phyloP scores from a whole-genome alignment of 345 rosid genomes.

The Eucalyptus tenuipes region DNA sequence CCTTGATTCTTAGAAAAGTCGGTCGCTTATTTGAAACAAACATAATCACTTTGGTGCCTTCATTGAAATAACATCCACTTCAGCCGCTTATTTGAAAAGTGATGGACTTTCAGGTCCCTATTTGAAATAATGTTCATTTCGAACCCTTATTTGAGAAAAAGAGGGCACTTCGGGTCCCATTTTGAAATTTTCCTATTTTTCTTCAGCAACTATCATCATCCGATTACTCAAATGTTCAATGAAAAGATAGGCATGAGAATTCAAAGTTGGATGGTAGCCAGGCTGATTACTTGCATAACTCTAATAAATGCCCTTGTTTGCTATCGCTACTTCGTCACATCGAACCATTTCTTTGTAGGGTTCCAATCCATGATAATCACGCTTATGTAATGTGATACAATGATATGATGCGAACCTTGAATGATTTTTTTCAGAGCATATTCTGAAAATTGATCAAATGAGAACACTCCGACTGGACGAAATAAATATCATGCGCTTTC shows the following conservation, averaged over 20 bases:
- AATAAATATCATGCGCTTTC: not conserved
- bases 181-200: too few relatives aligned
- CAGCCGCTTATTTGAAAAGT: too few relatives aligned
- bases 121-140: too few relatives aligned
- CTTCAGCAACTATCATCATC: not conserved
- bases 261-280: not conserved
- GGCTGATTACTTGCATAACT: not conserved
- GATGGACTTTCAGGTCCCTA: too few relatives aligned
- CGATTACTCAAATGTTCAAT: not conserved
- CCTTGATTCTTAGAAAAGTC: too few relatives aligned
- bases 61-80: too few relatives aligned
- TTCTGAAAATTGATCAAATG: not conserved
- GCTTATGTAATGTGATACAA: not conserved
- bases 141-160: too few relatives aligned
- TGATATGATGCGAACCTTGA: not conserved
- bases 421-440: not conserved
- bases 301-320: not conserved
- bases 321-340: not conserved
- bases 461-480: not conserved
- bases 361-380: too few relatives aligned
- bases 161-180: too few relatives aligned
- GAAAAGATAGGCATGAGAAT: not conserved
- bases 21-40: too few relatives aligned
- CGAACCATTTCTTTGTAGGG: not conserved
- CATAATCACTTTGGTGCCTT: too few relatives aligned